Evolutionary conservation across 1,284 basidiomycete genomes (phyloP).

Genomic region (Vanrija pseudolonga): DNA sequence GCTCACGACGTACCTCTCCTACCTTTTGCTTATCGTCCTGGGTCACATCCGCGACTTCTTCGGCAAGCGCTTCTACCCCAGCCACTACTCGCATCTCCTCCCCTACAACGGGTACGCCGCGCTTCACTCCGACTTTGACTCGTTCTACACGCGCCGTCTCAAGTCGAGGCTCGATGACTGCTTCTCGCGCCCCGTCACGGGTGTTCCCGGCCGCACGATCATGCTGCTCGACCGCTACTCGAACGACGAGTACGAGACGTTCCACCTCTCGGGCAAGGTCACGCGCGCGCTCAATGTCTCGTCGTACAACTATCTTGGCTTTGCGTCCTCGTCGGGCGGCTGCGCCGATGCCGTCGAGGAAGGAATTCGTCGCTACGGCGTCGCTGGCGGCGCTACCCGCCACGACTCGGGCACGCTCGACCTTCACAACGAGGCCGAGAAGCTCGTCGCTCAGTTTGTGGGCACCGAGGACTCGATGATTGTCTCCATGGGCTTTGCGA

Average conservation of each 20-base stretch:
- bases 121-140: constrained; percentile 97
- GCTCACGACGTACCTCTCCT: constrained; percentile 86
- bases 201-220: constrained; percentile 93
- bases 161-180: constrained; percentile 94
- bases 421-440: constrained; percentile 76
- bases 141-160: constrained; percentile 95
- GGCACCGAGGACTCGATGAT: constrained; percentile 86
- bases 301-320: constrained; percentile 99
- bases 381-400: constrained; percentile 71
- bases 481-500: constrained; percentile 96
- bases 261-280: constrained; percentile 70
- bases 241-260: constrained; percentile 75
- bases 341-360: constrained; percentile 92
- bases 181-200: constrained; percentile 89
- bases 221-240: constrained; percentile 79
- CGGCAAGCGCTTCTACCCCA: constrained; percentile 75
- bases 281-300: constrained; percentile 94
- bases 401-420: constrained; percentile 81
- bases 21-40: constrained; percentile 79
- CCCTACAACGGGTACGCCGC: constrained; percentile 86
- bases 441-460: constrained; percentile 83
- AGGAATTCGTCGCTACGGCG: constrained; percentile 70
- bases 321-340: constrained; percentile 87
- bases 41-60: constrained; percentile 94
- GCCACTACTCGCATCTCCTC: constrained; percentile 74